Conservation (phyloP, 208 protist genomes). For the Naegleria fowleri region DNA sequence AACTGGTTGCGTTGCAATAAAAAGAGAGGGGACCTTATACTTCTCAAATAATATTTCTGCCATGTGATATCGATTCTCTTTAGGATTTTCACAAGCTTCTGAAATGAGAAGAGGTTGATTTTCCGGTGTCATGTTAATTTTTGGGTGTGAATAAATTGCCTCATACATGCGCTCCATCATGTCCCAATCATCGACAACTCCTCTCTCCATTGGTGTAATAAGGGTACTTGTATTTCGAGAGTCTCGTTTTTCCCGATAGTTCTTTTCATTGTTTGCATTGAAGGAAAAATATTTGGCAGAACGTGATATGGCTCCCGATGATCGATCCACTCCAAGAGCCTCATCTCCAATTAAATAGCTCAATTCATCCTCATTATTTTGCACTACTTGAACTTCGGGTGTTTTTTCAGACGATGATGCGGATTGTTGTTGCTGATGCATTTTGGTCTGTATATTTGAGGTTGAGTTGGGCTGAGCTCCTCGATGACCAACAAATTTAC, state of each 20-base stretch:
- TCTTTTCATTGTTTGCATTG: background rate
- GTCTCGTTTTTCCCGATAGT: background rate
- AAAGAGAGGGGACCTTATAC: constrained; percentile 53
- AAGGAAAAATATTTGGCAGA: background rate
- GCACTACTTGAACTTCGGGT: background rate
- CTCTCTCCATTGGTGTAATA: background rate
- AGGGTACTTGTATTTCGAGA: background rate
- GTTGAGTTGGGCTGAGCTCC: background rate
- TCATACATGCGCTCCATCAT: constrained; percentile 16
- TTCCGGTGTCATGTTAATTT: background rate
- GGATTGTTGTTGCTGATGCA: background rate
- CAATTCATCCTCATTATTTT: background rate
- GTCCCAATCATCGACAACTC: constrained; percentile 15
- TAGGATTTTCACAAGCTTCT: constrained; percentile 72
- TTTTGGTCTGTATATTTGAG: background rate
- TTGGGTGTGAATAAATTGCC: background rate
- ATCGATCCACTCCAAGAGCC: background rate
- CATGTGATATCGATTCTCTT: constrained; percentile 67
- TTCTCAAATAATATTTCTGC: constrained; percentile 78
- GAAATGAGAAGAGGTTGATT: constrained; percentile 71
- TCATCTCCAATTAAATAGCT: constrained; percentile 14
- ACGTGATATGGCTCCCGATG: background rate
- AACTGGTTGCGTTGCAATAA: constrained; percentile 66
- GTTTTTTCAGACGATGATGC: background rate
- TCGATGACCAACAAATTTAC: background rate